Evolutionary conservation across 2,329 filamentous ascomycete species (phyloP).

Genomic region (Monilinia fructicola): DNA sequence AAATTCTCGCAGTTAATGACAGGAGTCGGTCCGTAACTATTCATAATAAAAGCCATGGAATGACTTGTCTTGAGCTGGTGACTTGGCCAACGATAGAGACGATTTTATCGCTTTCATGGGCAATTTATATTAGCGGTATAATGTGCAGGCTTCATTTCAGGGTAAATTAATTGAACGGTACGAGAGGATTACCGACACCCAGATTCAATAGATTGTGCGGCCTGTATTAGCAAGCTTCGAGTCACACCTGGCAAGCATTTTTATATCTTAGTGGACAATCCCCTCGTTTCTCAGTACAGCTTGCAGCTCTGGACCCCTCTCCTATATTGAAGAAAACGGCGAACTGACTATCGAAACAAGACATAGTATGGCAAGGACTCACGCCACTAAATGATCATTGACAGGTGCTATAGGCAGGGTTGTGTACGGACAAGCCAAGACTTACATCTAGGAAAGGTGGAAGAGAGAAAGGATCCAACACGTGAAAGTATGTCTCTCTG

Average conservation of each 20-base stretch:
- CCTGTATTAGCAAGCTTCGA: constrained; percentile 10
- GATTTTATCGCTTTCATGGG: constrained; percentile 26
- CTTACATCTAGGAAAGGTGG: not conserved
- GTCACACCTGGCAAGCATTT: constrained; percentile 11
- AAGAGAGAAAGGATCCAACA: constrained; percentile 5
- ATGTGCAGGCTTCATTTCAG: constrained; percentile 17
- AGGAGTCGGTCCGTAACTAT: constrained; percentile 22
- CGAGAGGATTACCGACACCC: constrained; percentile 20
- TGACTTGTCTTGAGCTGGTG: constrained; percentile 13
- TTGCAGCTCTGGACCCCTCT: not conserved
- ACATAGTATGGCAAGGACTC: not conserved
- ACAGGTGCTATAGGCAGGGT: constrained; percentile 16
- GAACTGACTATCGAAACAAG: constrained; percentile 16
- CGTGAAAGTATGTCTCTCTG: constrained; percentile 16
- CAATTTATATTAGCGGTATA: constrained; percentile 28
- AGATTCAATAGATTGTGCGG: constrained; percentile 17
- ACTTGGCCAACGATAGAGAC: constrained; percentile 20
- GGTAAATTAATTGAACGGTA: constrained; percentile 16
- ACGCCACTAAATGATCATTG: constrained; percentile 20
- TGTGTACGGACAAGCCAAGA: constrained; percentile 4
- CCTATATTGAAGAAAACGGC: constrained; percentile 17
- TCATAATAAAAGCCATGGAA: constrained; percentile 8
- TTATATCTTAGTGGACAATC: constrained; percentile 17
- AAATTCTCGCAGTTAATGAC: constrained; percentile 16
- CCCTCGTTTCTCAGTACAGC: constrained; percentile 10